A percentile compares a stretch with the other conserved stretches of the same genome.
Conservation (phyloP, 2,329 filamentous ascomycete genomes). For the Fonsecaea nubica region DNA sequence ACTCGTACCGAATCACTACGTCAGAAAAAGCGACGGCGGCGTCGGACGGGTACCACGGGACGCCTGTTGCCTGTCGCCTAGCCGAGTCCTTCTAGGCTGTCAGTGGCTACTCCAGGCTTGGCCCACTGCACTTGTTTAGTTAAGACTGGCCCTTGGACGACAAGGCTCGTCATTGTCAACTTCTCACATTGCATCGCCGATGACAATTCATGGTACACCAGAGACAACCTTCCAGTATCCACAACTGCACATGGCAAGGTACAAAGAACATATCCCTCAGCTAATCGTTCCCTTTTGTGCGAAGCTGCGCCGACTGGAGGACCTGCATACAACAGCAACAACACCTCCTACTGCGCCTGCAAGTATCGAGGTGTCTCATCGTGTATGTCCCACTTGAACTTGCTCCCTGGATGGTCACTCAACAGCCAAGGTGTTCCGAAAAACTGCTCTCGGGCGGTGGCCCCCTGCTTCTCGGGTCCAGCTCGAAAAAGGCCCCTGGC, state of each 20-base stretch:
- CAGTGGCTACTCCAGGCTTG: background rate
- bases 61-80: background rate
- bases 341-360: background rate
- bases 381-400: slow-evolving; percentile 27
- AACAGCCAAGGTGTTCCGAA: slow-evolving; percentile 30
- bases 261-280: background rate
- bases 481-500: slow-evolving; percentile 50
- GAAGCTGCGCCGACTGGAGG: background rate
- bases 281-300: background rate
- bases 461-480: slow-evolving; percentile 19
- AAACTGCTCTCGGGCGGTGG: slow-evolving; percentile 39
- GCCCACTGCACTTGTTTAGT: background rate
- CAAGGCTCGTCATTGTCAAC: background rate
- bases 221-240: background rate
- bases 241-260: background rate
- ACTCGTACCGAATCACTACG: background rate
- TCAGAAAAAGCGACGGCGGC: background rate
- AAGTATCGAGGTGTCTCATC: slow-evolving; percentile 20
- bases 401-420: slow-evolving; percentile 32
- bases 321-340: background rate
- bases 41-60: background rate
- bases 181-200: background rate
- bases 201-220: background rate
- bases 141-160: background rate
- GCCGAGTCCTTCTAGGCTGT: too few species aligned